phyloP scores from a whole-genome alignment of 2,329 filamentous ascomycete species.

The Phoma sp. region DNA sequence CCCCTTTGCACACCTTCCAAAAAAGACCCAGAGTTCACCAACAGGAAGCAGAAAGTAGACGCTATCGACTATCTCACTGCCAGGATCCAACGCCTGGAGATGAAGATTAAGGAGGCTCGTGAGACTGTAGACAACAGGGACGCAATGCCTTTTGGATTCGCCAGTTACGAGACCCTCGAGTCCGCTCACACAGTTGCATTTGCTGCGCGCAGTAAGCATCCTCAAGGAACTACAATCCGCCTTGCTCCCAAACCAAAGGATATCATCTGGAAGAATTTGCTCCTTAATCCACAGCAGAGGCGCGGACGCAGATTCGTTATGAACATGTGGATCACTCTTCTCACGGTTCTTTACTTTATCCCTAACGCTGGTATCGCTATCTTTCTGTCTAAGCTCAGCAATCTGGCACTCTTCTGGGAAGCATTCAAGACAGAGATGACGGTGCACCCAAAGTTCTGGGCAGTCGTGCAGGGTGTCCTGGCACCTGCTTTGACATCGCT shows the following conservation, averaged over 20 bases:
- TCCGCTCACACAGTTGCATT: conserved; percentile 90
- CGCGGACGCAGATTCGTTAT: conserved; percentile 78
- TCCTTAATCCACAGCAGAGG: conserved; percentile 70
- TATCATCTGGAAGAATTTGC: conserved; percentile 94
- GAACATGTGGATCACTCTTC: conserved; percentile 78
- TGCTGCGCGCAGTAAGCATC: conserved; percentile 78
- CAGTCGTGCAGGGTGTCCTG: conserved; percentile 87
- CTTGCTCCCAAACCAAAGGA: conserved; percentile 88
- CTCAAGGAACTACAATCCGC: conserved; percentile 75
- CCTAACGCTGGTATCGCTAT: conserved; percentile 95
- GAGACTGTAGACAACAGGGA: conserved; percentile 83
- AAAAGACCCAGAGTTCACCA: conserved; percentile 68
- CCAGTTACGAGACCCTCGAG: conserved; percentile 86
- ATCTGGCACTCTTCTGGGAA: conserved; percentile 80
- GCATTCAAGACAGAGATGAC: conserved; percentile 72
- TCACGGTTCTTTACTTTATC: conserved; percentile 86
- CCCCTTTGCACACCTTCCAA: conserved; percentile 82
- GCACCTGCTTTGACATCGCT: conserved; percentile 87
- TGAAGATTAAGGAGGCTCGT: conserved; percentile 83
- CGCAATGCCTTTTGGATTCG: conserved; percentile 90
- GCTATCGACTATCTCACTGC: conserved; percentile 92
- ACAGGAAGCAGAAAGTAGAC: conserved; percentile 78
- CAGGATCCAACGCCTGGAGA: conserved; percentile 81
- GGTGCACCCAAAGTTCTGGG: conserved; percentile 72
- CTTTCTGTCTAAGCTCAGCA: conserved; percentile 84